These are phyloP conservation scores for Polygonum aviculare DNA, from an alignment of 148 eudicot genomes.

Conservation along the genomic window DNA sequence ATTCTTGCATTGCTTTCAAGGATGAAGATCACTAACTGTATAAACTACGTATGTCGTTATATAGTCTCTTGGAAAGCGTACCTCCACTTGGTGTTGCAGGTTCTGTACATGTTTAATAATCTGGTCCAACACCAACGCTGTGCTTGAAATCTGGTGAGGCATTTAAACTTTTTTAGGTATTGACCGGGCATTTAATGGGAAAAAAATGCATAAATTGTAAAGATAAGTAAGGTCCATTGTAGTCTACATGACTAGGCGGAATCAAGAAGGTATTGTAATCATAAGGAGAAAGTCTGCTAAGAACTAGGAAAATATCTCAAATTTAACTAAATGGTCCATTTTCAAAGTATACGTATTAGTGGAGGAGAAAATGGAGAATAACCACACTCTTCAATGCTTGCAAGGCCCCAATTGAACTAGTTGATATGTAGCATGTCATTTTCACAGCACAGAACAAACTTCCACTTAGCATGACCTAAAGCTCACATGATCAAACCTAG, in stretches of 20 bases:
- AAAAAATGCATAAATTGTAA: not conserved
- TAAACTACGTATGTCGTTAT: not conserved
- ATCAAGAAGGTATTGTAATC: not conserved
- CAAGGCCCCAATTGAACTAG: not conserved
- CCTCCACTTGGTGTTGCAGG: slow-evolving; percentile 98
- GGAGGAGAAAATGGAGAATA: slow-evolving; percentile 3
- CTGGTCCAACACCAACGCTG: slow-evolving; percentile 92
- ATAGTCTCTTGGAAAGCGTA: slow-evolving; percentile 15
- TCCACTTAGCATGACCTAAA: not conserved
- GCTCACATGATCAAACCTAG: not conserved
- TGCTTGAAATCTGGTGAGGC: slow-evolving; percentile 74
- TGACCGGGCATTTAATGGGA: not conserved
- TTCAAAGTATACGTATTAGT: not conserved
- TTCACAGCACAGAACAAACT: not conserved
- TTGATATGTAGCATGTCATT: not conserved
- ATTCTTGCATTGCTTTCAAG: slow-evolving; percentile 6
- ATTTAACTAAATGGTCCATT: not conserved
- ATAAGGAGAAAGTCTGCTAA: not conserved
- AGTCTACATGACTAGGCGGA: not conserved
- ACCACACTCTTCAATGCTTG: not conserved
- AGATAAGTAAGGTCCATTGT: not conserved
- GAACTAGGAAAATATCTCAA: not conserved
- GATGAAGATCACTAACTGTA: not conserved
- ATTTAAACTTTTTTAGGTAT: slow-evolving; percentile 8
- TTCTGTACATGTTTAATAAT: slow-evolving; percentile 94